These are phyloP conservation scores for Penicillium paxilli DNA, from an alignment of 495 filamentous ascomycete species.

Conservation along the genomic window DNA sequence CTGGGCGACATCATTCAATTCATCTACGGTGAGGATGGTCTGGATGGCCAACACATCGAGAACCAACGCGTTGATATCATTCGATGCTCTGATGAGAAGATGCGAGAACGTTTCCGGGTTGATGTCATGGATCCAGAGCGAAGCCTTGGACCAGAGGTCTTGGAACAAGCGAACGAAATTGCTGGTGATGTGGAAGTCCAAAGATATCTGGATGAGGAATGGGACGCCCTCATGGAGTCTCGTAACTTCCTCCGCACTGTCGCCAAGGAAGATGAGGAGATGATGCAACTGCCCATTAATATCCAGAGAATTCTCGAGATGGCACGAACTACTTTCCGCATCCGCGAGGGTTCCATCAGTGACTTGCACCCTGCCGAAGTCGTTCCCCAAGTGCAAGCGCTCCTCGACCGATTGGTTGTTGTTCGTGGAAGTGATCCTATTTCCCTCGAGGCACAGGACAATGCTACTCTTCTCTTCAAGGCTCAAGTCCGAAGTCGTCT, in stretches of 20 bases:
- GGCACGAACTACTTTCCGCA: constrained; percentile 84
- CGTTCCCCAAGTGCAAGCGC: constrained; percentile 72
- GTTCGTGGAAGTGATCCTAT: constrained; percentile 82
- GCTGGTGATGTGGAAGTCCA: constrained; percentile 83
- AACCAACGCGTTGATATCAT: constrained; percentile 87
- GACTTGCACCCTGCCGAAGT: constrained; percentile 89
- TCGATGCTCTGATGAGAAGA: constrained; percentile 66
- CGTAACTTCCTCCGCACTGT: constrained; percentile 73
- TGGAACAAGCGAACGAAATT: constrained; percentile 88
- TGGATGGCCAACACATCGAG: constrained; percentile 89
- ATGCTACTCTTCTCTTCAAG: constrained; percentile 87
- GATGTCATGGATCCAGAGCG: constrained; percentile 89
- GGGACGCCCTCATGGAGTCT: constrained; percentile 71
- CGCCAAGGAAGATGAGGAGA: constrained; percentile 69
- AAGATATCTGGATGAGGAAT: constrained; percentile 83
- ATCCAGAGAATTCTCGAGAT: constrained; percentile 86
- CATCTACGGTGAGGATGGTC: constrained; percentile 94
- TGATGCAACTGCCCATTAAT: constrained; percentile 90
- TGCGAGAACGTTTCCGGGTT: constrained; percentile 79
- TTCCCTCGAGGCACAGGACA: constrained; percentile 82
- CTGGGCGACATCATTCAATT: constrained; percentile 97
- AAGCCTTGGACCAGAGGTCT: constrained; percentile 59
- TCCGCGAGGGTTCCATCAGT: constrained; percentile 79
- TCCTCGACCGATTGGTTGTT: constrained; percentile 75
- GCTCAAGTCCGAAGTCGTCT: constrained; percentile 85